phyloP scores from a whole-genome alignment of 2,329 filamentous ascomycete species.

The Decorospora gaudefroyi region DNA sequence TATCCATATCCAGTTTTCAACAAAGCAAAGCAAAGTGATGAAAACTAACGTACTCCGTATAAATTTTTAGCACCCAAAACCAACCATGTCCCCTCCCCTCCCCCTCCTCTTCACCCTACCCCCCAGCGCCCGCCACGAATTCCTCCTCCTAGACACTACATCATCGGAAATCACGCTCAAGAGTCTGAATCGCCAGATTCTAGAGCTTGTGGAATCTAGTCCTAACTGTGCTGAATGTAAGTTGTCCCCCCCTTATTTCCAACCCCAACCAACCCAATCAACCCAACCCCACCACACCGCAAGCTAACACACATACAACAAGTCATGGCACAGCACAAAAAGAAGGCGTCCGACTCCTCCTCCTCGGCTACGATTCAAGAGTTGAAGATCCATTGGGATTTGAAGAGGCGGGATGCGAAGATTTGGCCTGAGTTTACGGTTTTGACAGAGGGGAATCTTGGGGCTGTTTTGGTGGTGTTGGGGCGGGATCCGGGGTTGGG shows the following conservation, averaged over 20 bases:
- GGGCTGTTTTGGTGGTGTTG: conserved; percentile 37
- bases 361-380: conserved; percentile 35
- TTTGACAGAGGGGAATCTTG: conserved; percentile 40
- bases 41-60: no score
- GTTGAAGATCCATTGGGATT: conserved; percentile 41
- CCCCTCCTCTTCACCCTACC: conserved; percentile 45
- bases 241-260: neutral
- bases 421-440: conserved; percentile 45
- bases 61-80: no score
- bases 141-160: conserved; percentile 34
- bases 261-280: neutral
- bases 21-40: no score
- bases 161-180: conserved; percentile 32
- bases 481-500: conserved; percentile 32
- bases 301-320: neutral
- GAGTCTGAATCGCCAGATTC: conserved; percentile 40
- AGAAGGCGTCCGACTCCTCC: conserved; percentile 18
- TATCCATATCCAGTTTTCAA: no score
- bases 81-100: conserved; percentile 27
- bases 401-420: conserved; percentile 33
- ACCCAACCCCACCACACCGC: neutral
- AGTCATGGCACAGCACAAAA: conserved; percentile 44
- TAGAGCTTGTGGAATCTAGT: conserved; percentile 28
- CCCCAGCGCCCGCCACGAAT: conserved; percentile 41
- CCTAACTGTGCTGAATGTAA: conserved; percentile 43